Percentiles rank a stretch among this genome's conserved stretches.
These are phyloP conservation scores for Suillus brevipes DNA, from an alignment of 768 basidiomycete species.

Conservation along the genomic window DNA sequence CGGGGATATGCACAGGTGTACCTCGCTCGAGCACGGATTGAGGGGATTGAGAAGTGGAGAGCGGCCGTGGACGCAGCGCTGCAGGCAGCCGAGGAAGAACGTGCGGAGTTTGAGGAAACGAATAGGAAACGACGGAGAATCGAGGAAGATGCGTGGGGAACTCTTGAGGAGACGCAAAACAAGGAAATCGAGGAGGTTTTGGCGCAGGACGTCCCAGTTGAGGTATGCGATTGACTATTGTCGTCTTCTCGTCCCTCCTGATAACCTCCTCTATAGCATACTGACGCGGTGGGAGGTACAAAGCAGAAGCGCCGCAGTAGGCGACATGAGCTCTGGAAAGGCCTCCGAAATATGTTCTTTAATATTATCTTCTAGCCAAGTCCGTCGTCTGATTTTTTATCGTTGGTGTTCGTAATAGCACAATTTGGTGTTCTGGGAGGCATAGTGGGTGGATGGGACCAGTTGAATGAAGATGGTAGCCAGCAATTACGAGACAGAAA, in stretches of 20 bases:
- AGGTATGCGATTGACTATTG: background rate
- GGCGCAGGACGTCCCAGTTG: background rate
- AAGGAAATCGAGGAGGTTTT: background rate
- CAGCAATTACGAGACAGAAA: background rate
- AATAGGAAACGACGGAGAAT: slow-evolving; percentile 1
- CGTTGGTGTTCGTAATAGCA: background rate
- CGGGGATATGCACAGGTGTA: background rate
- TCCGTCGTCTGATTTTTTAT: background rate
- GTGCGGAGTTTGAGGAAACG: background rate
- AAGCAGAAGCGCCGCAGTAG: slow-evolving; percentile 4
- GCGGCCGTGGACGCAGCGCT: slow-evolving; percentile 4
- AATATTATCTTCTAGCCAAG: slow-evolving; percentile 1
- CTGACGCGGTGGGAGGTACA: background rate
- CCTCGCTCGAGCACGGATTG: slow-evolving; percentile 3
- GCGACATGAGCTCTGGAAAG: slow-evolving; percentile 6
- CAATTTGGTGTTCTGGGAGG: background rate
- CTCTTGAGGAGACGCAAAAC: background rate
- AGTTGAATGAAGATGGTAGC: background rate
- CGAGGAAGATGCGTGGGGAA: background rate
- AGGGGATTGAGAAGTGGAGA: slow-evolving; percentile 6
- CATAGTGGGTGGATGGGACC: background rate
- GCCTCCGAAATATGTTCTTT: slow-evolving; percentile 3
- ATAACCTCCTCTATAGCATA: background rate
- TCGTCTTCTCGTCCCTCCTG: background rate
- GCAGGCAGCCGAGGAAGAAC: slow-evolving; percentile 5